Conservation (phyloP, 352 stramenopile genomes). For the Phytophthora melonis region DNA sequence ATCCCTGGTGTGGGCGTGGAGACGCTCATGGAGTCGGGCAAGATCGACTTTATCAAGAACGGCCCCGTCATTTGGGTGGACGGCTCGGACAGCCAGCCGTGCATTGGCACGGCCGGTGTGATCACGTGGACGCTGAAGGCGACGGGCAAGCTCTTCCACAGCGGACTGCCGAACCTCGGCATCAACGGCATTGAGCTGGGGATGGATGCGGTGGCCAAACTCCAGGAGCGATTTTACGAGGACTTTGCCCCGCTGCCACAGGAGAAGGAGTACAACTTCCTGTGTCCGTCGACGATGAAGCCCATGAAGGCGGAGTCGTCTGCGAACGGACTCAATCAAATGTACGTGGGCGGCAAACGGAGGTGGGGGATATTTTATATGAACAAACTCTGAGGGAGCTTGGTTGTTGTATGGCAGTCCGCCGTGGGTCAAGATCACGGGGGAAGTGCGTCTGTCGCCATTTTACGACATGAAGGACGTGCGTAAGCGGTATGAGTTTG, state of each 20-base stretch:
- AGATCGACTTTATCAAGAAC: constrained; percentile 94
- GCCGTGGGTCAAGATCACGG: constrained; percentile 88
- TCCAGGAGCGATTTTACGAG: constrained; percentile 91
- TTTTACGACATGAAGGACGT: constrained; percentile 92
- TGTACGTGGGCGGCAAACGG: constrained; percentile 50
- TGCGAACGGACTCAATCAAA: constrained; percentile 74
- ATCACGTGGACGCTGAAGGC: constrained; percentile 91
- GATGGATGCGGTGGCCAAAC: constrained; percentile 81
- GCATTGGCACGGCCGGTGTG: constrained; percentile 89
- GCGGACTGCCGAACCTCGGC: constrained; percentile 83
- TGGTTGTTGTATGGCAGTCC: constrained; percentile 52
- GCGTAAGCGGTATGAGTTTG: constrained; percentile 27
- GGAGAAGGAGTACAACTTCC: constrained; percentile 91
- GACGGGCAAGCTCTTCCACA: constrained; percentile 92
- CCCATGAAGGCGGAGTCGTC: constrained; percentile 78
- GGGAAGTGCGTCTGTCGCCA: constrained; percentile 92
- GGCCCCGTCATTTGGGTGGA: constrained; percentile 93
- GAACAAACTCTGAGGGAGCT: no score
- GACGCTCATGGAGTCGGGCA: constrained; percentile 82
- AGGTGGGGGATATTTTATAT: constrained; percentile 35
- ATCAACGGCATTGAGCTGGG: constrained; percentile 92
- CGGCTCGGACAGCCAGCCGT: constrained; percentile 90
- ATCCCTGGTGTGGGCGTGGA: constrained; percentile 89
- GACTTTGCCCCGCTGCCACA: constrained; percentile 84
- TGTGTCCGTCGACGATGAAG: constrained; percentile 84